Percentiles rank a stretch among this genome's conserved stretches.
These are phyloP conservation scores for Trametes polyzona DNA, from an alignment of 1,284 basidiomycete species.

Conservation along the genomic window DNA sequence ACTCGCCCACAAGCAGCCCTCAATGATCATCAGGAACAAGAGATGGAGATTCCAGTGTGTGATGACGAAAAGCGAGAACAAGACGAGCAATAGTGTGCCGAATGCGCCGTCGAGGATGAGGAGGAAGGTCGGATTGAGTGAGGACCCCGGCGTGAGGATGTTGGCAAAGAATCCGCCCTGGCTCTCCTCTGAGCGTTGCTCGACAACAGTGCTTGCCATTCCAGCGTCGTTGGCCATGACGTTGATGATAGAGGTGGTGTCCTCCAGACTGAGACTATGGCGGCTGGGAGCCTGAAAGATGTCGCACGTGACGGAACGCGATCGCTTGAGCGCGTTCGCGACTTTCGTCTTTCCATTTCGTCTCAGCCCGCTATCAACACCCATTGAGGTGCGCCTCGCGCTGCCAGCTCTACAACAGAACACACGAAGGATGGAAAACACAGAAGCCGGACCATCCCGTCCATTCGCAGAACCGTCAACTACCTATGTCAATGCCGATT, in stretches of 20 bases:
- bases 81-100: conserved; percentile 56
- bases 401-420: background rate
- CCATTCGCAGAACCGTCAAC: background rate
- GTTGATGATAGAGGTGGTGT: background rate
- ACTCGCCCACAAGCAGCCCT: conserved; percentile 71
- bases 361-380: background rate
- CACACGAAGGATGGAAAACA: conserved; percentile 9
- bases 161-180: conserved; percentile 28
- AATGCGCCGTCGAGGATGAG: conserved; percentile 67
- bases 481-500: too few relatives aligned
- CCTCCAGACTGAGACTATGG: background rate
- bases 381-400: background rate
- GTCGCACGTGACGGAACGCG: conserved; percentile 23
- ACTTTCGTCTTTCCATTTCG: background rate
- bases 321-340: conserved; percentile 5
- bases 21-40: conserved; percentile 63
- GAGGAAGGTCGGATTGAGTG: conserved; percentile 70
- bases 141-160: conserved; percentile 73
- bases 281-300: background rate
- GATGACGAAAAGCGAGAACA: conserved; percentile 55
- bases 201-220: too few relatives aligned
- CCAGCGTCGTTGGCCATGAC: conserved; percentile 7
- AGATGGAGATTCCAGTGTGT: conserved; percentile 68
- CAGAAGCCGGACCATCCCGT: conserved; percentile 13
- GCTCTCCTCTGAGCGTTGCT: too few relatives aligned